Evolutionary conservation across 148 eudicot species (phyloP).

Genomic region (Gaultheria prostrata): DNA sequence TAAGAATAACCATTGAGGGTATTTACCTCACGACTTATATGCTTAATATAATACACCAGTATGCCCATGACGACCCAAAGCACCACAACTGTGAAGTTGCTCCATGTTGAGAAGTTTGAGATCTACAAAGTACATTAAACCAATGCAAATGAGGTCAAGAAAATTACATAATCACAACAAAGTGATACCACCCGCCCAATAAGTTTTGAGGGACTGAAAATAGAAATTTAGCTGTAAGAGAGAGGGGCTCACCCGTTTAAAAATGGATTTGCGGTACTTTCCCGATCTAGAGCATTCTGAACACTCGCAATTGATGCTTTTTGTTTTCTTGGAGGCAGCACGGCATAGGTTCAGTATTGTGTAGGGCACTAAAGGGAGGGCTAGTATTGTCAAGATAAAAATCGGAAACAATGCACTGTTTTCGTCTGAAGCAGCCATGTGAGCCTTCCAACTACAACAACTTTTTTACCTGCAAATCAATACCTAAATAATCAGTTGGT

Average conservation of each 20-base stretch:
- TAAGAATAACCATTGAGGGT: constrained; percentile 7
- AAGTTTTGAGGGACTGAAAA: background rate
- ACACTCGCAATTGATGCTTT: constrained; percentile 71
- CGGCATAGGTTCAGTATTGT: constrained; percentile 71
- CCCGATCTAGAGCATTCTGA: constrained; percentile 76
- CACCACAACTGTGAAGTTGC: constrained; percentile 77
- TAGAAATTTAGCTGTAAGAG: background rate
- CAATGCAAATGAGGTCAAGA: background rate
- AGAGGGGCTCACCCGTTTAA: constrained; percentile 50
- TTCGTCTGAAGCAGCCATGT: constrained; percentile 89
- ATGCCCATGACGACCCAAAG: constrained; percentile 82
- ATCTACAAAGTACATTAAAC: constrained; percentile 39
- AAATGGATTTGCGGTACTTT: constrained; percentile 77
- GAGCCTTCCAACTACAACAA: constrained; percentile 17
- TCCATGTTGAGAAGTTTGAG: constrained; percentile 68
- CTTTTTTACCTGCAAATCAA: constrained; percentile 30
- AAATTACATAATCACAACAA: background rate
- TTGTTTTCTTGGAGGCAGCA: constrained; percentile 69
- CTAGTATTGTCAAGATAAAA: constrained; percentile 81
- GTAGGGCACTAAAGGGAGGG: constrained; percentile 88
- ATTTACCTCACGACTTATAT: constrained; percentile 76
- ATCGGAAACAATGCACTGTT: constrained; percentile 85
- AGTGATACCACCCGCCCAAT: background rate
- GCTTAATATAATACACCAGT: constrained; percentile 72
- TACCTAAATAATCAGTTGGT: background rate